phyloP scores from a whole-genome alignment of 1,139 yeast species.

The Geotrichum candidum region DNA sequence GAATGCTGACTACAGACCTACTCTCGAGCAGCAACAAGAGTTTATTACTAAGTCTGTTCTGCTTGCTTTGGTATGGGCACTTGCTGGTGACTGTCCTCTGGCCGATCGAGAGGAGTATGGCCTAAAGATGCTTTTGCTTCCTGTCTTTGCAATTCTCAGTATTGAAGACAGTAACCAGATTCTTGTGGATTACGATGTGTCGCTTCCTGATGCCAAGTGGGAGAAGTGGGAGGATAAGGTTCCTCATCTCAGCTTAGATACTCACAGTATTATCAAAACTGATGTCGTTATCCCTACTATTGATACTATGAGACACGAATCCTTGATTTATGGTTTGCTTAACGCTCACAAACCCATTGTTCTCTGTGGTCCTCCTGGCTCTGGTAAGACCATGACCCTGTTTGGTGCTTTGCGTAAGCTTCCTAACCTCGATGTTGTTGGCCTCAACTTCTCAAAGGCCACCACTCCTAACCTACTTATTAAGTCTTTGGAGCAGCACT shows the following conservation, averaged over 20 bases:
- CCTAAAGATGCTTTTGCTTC: slow-evolving; percentile 28
- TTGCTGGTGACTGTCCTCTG: slow-evolving; percentile 53
- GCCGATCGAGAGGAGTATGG: slow-evolving; percentile 43
- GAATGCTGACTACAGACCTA: slow-evolving; percentile 26
- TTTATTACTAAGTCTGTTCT: slow-evolving; percentile 41
- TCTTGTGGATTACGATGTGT: slow-evolving; percentile 45
- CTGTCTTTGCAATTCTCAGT: slow-evolving; percentile 24
- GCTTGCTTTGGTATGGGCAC: slow-evolving; percentile 58
- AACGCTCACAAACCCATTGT: slow-evolving; percentile 57
- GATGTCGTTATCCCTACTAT: slow-evolving; percentile 69
- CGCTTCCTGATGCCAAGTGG: slow-evolving; percentile 49
- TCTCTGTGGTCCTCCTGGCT: slow-evolving; percentile 95
- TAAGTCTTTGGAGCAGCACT: slow-evolving; percentile 64
- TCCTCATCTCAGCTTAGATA: slow-evolving; percentile 47
- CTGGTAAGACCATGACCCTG: slow-evolving; percentile 92
- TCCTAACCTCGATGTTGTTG: slow-evolving; percentile 53
- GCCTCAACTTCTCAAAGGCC: slow-evolving; percentile 80
- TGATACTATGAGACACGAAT: slow-evolving; percentile 69
- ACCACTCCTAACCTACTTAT: slow-evolving; percentile 61
- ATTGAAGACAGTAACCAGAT: slow-evolving; percentile 18
- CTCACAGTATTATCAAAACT: slow-evolving; percentile 58
- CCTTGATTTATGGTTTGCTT: slow-evolving; percentile 52
- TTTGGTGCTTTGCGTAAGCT: slow-evolving; percentile 60
- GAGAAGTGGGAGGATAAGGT: slow-evolving; percentile 43
- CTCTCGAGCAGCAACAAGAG: slow-evolving; percentile 24